phyloP scores from a whole-genome alignment of 2,329 filamentous ascomycete species.

The Proliferodiscus dingleyae region DNA sequence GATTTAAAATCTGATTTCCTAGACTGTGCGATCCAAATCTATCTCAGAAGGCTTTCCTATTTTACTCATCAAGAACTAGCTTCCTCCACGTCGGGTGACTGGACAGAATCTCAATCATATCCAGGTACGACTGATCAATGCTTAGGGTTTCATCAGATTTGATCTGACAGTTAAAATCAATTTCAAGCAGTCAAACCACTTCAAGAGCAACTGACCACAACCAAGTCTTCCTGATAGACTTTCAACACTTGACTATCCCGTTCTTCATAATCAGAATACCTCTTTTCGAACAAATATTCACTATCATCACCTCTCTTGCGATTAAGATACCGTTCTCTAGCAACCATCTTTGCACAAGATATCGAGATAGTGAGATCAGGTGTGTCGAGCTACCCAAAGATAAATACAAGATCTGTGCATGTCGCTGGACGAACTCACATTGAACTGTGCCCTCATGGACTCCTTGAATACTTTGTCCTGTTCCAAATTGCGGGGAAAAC shows the following conservation, averaged over 20 bases:
- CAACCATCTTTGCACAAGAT: neutral
- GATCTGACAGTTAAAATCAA: neutral
- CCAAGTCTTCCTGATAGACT: neutral
- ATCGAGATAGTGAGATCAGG: neutral
- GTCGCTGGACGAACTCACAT: neutral
- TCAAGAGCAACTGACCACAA: neutral
- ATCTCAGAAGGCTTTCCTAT: neutral
- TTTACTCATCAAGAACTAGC: neutral
- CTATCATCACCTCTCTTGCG: neutral
- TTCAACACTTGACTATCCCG: neutral
- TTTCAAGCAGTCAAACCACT: neutral
- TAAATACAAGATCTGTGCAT: neutral
- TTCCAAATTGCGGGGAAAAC: constrained; percentile 10
- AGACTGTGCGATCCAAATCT: too few species aligned
- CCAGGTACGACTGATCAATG: neutral
- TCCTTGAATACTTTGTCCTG: constrained; percentile 3
- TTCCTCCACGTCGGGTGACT: neutral
- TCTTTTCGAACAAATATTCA: neutral
- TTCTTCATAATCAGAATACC: neutral
- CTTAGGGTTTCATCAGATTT: neutral
- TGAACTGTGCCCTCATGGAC: neutral
- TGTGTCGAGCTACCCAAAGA: neutral
- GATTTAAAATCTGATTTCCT: too few species aligned
- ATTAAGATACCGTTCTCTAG: neutral
- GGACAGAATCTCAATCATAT: neutral